These are phyloP conservation scores for Crithidia expoeki DNA, from an alignment of 208 protist genomes.

Conservation along the genomic window DNA sequence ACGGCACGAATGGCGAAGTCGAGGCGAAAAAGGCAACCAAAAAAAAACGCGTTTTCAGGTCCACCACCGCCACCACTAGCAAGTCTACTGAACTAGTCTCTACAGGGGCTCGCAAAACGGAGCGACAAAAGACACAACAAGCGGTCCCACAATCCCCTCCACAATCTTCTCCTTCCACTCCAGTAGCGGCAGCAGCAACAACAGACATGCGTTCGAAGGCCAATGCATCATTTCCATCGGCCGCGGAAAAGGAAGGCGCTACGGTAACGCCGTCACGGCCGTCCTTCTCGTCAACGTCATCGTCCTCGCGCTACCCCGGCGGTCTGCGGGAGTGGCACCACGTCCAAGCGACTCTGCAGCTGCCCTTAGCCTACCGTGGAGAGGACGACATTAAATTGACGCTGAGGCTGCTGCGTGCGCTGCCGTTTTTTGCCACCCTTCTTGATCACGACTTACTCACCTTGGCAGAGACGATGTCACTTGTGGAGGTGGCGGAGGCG, in stretches of 20 bases:
- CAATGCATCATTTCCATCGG: neutral
- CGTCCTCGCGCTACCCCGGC: neutral
- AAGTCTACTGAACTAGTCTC: neutral
- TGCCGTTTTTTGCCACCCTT: slow-evolving; percentile 48
- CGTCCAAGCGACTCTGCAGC: slow-evolving; percentile 57
- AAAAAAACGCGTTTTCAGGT: neutral
- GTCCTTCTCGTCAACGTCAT: neutral
- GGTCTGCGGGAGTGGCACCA: slow-evolving; percentile 40
- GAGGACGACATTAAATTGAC: slow-evolving; percentile 49
- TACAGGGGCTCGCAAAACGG: too few species aligned
- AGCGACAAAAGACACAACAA: too few species aligned
- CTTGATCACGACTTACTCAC: slow-evolving; percentile 63
- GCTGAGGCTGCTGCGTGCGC: slow-evolving; percentile 46
- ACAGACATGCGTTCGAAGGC: neutral
- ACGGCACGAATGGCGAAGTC: neutral
- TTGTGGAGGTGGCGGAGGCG: slow-evolving; percentile 29
- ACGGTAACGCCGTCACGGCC: neutral
- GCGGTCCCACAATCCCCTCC: too few species aligned
- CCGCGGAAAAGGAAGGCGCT: neutral
- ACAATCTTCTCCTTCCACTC: neutral
- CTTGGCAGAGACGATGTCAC: slow-evolving; percentile 50
- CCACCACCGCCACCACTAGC: neutral
- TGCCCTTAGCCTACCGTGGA: slow-evolving; percentile 62
- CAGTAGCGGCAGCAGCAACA: neutral
- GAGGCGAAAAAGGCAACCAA: neutral